Base-by-base conservation (phyloP, 2,329 filamentous ascomycete species). In the Cytospora piceicola region DNA sequence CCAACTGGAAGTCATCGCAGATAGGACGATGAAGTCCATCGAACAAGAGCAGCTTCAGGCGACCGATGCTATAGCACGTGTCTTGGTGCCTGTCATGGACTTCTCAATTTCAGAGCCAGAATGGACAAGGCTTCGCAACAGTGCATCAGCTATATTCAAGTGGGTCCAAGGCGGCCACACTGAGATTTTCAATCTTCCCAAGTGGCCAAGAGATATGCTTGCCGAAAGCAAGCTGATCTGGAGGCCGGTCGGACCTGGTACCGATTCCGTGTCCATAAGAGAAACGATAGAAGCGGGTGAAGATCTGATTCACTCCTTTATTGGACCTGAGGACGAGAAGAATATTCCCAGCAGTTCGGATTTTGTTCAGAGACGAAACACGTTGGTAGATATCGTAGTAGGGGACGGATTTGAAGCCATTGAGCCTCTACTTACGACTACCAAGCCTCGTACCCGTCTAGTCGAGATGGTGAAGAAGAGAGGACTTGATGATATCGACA, bases 31-130 rank as follows among this genome's bases (percentile, higher is more conserved):
- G 70, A 67, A 66, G n/a, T 58, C 53, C 12, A 67, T 69, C 8
- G 72, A 75, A 58, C 73, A 75, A 46, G 73, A 74, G 59, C 69
- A 72, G 58, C 69, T 74, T 7, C 62, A 73, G 22, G 71, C 73
- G 15, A 62, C 72, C 8, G 73, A 75, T 42, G 71, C 70, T 11
- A 69, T 65, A 30, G 68, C 68, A n/a, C 69, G 73, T 30, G 67
- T 74, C 8, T n/a, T 63, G 4, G 68, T 74, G n/a, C 74, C 73
- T 0, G 42, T 74, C 17, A 65, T 75, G 66, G 73, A 75, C 56
- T 75, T 75, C 46, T 71, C 68, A 11, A 52, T 71, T 12, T 66
- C 72, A 6, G 61, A 65, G 6, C 69, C 70, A 32, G 71, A 71
- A 32, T 75, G 74, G 74, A 68, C 68, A 17, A 55, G 68, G 32